phyloP scores from a whole-genome alignment of 2,329 filamentous ascomycete genomes.

The Coniella lustricola region DNA sequence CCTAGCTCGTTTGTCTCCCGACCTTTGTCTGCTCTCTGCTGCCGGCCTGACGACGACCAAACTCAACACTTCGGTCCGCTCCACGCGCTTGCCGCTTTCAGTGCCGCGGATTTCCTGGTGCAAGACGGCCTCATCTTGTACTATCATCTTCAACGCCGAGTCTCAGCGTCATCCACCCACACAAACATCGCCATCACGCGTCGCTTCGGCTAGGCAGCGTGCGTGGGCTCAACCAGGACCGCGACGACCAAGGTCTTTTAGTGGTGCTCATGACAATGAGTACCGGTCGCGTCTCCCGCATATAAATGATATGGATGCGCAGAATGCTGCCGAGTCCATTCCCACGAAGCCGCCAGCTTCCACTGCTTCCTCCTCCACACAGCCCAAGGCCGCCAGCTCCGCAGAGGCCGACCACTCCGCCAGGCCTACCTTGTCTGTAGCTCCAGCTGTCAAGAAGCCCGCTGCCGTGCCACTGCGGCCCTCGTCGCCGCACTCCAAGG shows the following conservation, averaged over 20 bases:
- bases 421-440: slow-evolving; percentile 19
- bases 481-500: slow-evolving; percentile 6
- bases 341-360: slow-evolving; percentile 43
- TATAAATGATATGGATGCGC: slow-evolving; percentile 64
- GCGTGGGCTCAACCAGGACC: background rate
- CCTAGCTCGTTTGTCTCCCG: no score
- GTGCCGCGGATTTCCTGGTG: no score
- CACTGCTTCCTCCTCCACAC: background rate
- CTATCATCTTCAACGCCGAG: background rate
- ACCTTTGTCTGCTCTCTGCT: no score
- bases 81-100: no score
- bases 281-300: slow-evolving; percentile 32
- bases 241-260: background rate
- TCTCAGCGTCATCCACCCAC: background rate
- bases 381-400: background rate
- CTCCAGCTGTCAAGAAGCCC: slow-evolving; percentile 21
- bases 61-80: no score
- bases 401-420: slow-evolving; percentile 28
- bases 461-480: slow-evolving; percentile 18
- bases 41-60: no score
- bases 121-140: no score
- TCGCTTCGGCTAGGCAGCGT: background rate
- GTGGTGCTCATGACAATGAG: slow-evolving; percentile 2
- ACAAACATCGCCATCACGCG: background rate
- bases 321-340: slow-evolving; percentile 58